Conservation (phyloP, 371 early-diverging fungal genomes). For the Mortierella sp. region DNA sequence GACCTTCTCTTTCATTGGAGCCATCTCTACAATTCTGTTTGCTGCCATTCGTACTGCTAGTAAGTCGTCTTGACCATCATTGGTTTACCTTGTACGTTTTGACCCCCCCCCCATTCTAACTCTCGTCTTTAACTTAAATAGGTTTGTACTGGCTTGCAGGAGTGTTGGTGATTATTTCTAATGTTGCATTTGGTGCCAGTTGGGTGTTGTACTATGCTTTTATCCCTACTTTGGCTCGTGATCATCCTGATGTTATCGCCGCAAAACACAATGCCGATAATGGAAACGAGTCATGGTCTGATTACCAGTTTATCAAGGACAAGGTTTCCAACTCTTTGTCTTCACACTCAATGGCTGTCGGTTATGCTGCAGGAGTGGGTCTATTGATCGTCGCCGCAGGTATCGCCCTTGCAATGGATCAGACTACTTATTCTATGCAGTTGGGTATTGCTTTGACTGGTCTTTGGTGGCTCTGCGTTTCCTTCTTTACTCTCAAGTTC, state of each 20-base stretch:
- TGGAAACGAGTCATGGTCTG: slow-evolving; percentile 26
- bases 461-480: slow-evolving; percentile 65
- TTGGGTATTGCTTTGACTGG: slow-evolving; percentile 64
- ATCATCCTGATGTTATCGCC: slow-evolving; percentile 60
- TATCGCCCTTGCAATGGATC: slow-evolving; percentile 56
- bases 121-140: too few relatives aligned
- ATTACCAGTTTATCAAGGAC: slow-evolving; percentile 50
- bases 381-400: slow-evolving; percentile 61
- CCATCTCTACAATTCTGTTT: slow-evolving; percentile 57
- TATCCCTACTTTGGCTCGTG: slow-evolving; percentile 66
- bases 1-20: slow-evolving; percentile 58
- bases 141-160: slow-evolving; percentile 59
- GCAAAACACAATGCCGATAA: slow-evolving; percentile 9
- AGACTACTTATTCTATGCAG: slow-evolving; percentile 61
- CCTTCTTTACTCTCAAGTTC: slow-evolving; percentile 54
- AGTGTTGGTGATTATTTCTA: slow-evolving; percentile 60
- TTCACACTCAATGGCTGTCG: slow-evolving; percentile 60
- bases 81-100: background rate
- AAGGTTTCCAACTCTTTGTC: slow-evolving; percentile 62
- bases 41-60: slow-evolving; percentile 35
- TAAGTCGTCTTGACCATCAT: slow-evolving; percentile 8
- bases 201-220: slow-evolving; percentile 71
- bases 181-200: slow-evolving; percentile 64
- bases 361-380: slow-evolving; percentile 60
- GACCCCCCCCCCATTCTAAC: background rate